Evolutionary conservation across 768 basidiomycete genomes (phyloP).

Genomic region (Lentinula guzmanii): DNA sequence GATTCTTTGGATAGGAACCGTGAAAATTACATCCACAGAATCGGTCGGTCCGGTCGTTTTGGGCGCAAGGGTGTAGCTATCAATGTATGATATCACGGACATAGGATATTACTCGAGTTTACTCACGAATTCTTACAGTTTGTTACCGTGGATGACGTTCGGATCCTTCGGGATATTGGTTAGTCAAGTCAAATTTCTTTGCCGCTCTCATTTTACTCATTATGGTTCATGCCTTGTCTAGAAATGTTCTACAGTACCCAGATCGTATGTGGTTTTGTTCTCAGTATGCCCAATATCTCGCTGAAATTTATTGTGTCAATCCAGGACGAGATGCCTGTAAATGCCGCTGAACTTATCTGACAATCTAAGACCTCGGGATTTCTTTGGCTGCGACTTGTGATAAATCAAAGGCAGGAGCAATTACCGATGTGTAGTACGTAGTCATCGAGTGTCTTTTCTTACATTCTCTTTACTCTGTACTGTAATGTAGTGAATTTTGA

Average conservation of each 20-base stretch:
- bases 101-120: constrained; percentile 12
- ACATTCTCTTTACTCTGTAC: not conserved
- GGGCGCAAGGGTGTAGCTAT: constrained; percentile 99
- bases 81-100: constrained; percentile 57
- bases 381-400: not conserved
- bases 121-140: constrained; percentile 42
- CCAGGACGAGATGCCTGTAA: constrained; percentile 98
- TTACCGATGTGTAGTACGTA: not conserved
- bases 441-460: not conserved
- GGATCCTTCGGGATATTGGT: constrained; percentile 96
- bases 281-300: not conserved
- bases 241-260: constrained; percentile 98
- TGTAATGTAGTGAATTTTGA: not conserved
- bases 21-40: constrained; percentile 99
- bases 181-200: constrained; percentile 19
- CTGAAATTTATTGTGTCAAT: constrained; percentile 17
- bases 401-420: not conserved
- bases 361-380: not conserved
- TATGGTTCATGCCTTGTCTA: constrained; percentile 20
- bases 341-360: constrained; percentile 95
- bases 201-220: constrained; percentile 10
- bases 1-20: constrained; percentile 55
- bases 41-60: constrained; percentile 98
- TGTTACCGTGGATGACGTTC: constrained; percentile 92
- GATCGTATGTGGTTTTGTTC: constrained; percentile 48